Conservation (phyloP, 2,329 filamentous ascomycete genomes). For the Rutstroemia sp. region DNA sequence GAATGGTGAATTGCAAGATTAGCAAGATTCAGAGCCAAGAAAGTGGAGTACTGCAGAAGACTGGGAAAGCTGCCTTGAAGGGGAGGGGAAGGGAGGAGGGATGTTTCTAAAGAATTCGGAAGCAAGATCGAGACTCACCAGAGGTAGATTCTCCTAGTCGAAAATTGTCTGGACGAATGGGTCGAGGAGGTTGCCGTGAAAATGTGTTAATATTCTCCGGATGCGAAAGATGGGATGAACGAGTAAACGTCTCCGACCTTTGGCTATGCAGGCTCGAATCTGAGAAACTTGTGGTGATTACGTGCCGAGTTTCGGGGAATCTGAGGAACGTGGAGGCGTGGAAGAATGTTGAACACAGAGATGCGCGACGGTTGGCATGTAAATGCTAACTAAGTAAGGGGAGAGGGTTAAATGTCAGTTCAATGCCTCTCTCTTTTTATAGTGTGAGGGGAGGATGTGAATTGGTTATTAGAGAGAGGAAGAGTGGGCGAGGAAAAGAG, state of each 20-base stretch:
- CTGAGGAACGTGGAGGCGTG: conserved; percentile 21
- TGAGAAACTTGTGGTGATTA: conserved; percentile 10
- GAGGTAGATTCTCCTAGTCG: conserved; percentile 16
- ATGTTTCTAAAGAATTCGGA: not conserved
- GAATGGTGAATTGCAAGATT: conserved; percentile 2
- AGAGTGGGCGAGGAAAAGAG: not conserved
- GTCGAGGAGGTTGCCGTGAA: not conserved
- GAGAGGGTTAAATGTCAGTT: conserved; percentile 26
- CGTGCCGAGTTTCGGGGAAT: conserved; percentile 18
- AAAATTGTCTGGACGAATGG: not conserved
- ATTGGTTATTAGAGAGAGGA: not conserved
- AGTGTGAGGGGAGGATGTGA: not conserved
- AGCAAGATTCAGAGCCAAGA: conserved; percentile 1
- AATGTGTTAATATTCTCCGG: conserved; percentile 9
- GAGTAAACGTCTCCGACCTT: conserved; percentile 33
- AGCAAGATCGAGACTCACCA: conserved; percentile 1
- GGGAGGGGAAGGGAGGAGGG: not conserved
- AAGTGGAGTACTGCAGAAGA: conserved; percentile 3
- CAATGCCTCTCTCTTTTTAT: conserved; percentile 2
- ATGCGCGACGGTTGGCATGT: conserved; percentile 29
- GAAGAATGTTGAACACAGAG: conserved; percentile 12
- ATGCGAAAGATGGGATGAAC: conserved; percentile 28
- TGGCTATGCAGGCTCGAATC: not conserved
- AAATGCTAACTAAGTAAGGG: conserved; percentile 19
- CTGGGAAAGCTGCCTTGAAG: conserved; percentile 13